Conservation (phyloP, 305 asterid species). For the Fraxinus xanthoxyloides region DNA sequence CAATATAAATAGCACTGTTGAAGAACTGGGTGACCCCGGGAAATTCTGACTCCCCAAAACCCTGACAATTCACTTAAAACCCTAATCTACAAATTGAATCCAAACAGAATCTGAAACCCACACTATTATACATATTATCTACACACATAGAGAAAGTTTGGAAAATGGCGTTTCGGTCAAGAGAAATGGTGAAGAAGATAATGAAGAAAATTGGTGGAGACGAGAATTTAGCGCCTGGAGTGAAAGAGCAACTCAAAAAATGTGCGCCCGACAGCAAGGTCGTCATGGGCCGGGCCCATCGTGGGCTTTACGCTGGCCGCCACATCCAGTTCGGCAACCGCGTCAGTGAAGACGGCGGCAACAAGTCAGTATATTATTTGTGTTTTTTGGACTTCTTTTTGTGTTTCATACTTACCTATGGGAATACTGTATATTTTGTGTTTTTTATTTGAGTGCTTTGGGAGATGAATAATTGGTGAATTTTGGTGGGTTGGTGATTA, state of each 20-base stretch:
- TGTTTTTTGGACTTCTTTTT: not conserved
- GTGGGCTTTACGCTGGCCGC: conserved; percentile 88
- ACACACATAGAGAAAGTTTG: not conserved
- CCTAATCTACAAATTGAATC: not conserved
- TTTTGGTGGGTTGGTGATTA: not conserved
- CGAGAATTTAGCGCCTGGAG: conserved; percentile 66
- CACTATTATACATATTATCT: not conserved
- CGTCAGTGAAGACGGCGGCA: conserved; percentile 91
- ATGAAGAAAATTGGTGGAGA: conserved; percentile 85
- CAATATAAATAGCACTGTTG: too few relatives aligned
- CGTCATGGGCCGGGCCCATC: conserved; percentile 92
- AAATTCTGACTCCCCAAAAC: not conserved
- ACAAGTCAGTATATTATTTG: conserved; percentile 52
- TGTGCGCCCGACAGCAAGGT: conserved; percentile 63
- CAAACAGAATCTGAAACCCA: not conserved
- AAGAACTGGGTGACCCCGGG: too few relatives aligned
- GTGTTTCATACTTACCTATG: not conserved
- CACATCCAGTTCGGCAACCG: conserved; percentile 91
- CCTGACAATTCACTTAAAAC: not conserved
- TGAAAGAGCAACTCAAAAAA: conserved; percentile 58
- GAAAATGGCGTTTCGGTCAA: conserved; percentile 78
- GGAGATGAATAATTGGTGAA: not conserved
- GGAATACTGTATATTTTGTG: not conserved
- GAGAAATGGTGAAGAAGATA: conserved; percentile 80
- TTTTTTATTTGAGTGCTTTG: not conserved